Base-by-base conservation (phyloP, 768 basidiomycete species). In the Boletales sp. region DNA sequence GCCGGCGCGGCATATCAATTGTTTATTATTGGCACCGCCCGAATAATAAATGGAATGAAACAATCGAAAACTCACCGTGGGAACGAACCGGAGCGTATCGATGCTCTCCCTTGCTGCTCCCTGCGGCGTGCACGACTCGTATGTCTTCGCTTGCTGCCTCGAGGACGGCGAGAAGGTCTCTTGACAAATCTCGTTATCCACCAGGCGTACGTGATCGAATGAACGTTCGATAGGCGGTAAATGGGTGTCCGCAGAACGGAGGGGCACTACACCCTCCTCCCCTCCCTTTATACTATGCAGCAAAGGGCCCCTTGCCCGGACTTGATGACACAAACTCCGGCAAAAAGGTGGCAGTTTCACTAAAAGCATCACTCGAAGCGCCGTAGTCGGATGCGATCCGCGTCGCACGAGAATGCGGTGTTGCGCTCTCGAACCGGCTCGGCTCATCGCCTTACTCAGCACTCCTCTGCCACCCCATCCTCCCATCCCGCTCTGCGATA, bases 41-140 rank as follows among this genome's bases (percentile, higher is more conserved):
- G 47, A 60, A 57, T 49, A 59, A 50, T 52, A 49, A 56, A 51
- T 53, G 61, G 49, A 67, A 60, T 54, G 60, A 56, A 28, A 67
- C 57, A 65, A 60, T 56, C 58, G 56, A 62, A 62, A 65, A 64
- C 66, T 64, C 54, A 66, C 66, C 66, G 64, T 66, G 64, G 38
- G 61, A 67, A 56, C 4, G 17, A 33, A 2, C 19, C 38, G 8
- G 49, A 59, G 53, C 44, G 46, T 43, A 51, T 50, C 25, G 25
- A 7, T 28, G 25, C 25, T 28, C 25, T 28, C 25, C 25, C 25
- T 28, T 28, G 25, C 25, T 28, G 25, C 57, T 49, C 50, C 49
- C 39, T 40, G 39, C 34, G 38, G 53, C 51, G 46, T 55, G 54
- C 53, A 41, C 51, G 12, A 12, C 34, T 15, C 15, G 34, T 48